Base-by-base conservation (phyloP, 177 flowering plant species). In the Vitis hybrid region DNA sequence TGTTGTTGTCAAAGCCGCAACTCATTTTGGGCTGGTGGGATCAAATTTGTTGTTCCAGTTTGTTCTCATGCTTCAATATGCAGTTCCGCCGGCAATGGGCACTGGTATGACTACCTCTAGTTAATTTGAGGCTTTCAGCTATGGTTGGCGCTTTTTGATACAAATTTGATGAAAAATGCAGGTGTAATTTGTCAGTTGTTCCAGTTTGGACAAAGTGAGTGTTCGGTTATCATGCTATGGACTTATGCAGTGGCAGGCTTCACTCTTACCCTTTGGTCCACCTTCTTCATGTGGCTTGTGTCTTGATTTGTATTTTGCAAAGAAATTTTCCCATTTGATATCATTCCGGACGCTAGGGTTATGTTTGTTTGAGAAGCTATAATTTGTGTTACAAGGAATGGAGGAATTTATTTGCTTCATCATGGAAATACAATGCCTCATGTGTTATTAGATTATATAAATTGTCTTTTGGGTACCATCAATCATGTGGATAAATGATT, bases 191-290 rank as follows among this genome's bases (percentile, higher is more conserved):
- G 81, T 8, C 80, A 80, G 71, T 34, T 80, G 62, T 78, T 80
- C 60, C 72, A 71, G 11, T 74, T 70, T 64, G 83, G 81, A 3
- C 74, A 80, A 48, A 74, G 56, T 2, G 83, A 80, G 60, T 77
- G 83, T 63, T 80, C 83, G 0, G 77, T 80, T 5, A 65, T 80
- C 5, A 72, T 80, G 74, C 56, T 80, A 9, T 80, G 83, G 83
- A 73, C 74, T 12, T 71, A 80, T 60, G 67, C 56, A 10, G 68
- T 71, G 45, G 80, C 83, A 58, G 51, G 78, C 10, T 12, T 80
- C 19, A 34, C 77, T n/a, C 73, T 77, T n/a, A 72, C 83, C 15
- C 60, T 66, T 34, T 80, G 83, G 83, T 72, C 74, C 4, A 77
- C 83, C 17, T 58, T 72, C 63, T 80, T 68, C 77, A 70, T 80